A percentile compares a stretch with the other conserved stretches of the same genome.
These are phyloP conservation scores for Syncephalastrum monosporum DNA, from an alignment of 371 early-diverging fungal species.

Conservation along the genomic window DNA sequence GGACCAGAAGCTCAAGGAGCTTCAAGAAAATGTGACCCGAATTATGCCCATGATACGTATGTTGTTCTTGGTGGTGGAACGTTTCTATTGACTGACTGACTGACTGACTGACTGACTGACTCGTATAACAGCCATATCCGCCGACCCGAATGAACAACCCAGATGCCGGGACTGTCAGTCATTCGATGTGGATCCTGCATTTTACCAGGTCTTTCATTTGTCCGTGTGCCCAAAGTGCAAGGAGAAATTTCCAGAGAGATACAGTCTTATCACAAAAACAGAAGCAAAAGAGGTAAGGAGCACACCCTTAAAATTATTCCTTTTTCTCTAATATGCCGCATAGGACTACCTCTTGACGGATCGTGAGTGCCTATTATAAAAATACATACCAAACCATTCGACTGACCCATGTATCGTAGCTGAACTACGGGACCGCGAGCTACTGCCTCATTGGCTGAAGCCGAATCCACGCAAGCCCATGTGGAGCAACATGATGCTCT, in stretches of 20 bases:
- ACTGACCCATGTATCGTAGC: constrained; percentile 31
- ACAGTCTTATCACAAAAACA: constrained; percentile 92
- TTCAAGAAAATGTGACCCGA: constrained; percentile 19
- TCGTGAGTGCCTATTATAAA: constrained; percentile 36
- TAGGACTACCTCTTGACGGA: constrained; percentile 91
- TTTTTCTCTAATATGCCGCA: not conserved
- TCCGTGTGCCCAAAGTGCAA: constrained; percentile 77
- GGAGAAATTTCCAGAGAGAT: constrained; percentile 77
- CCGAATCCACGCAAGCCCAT: constrained; percentile 95
- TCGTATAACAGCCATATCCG: constrained; percentile 41
- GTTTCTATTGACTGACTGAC: constrained; percentile 19
- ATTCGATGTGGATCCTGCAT: constrained; percentile 73
- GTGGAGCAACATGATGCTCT: constrained; percentile 96
- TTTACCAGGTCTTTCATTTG: constrained; percentile 67
- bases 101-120: constrained; percentile 16
- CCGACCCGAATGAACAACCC: constrained; percentile 61
- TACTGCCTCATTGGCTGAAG: constrained; percentile 82
- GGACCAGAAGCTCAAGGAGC: constrained; percentile 22
- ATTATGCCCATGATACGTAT: constrained; percentile 56
- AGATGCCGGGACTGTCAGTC: constrained; percentile 81
- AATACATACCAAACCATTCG: too few species aligned
- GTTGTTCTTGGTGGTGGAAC: not conserved
- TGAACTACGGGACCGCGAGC: constrained; percentile 78
- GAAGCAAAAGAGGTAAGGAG: constrained; percentile 72
- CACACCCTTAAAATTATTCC: not conserved